Evolutionary conservation across 2,329 filamentous ascomycete species (phyloP), one percentile per base, ranked within the genome.

Genomic region (Aspergillus sp.): DNA sequence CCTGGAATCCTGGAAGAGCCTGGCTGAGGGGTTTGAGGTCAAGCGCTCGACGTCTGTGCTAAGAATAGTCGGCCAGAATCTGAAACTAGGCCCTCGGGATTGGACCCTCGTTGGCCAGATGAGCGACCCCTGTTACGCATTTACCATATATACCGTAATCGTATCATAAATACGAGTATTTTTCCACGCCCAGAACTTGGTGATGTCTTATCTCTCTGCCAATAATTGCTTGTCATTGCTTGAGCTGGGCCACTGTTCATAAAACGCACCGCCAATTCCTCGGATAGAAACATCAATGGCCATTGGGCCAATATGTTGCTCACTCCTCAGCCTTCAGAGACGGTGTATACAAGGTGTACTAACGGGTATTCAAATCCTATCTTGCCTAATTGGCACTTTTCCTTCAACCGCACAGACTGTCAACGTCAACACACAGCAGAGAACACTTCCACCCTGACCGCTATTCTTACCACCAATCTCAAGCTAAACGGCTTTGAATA

Each of bases 201-300:
- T 27, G 23, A 15, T 15, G 31, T 54, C 52, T 59, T 61, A 39
- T 54, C 40, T 47, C 44, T 57, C 49, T 59, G 56, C 59, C 56
- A 61, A 61, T 61, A 56, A 61, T 61, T 56, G 59, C 59, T 61
- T 61, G 50, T 59, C 6, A 12, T 50, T 46, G 57, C 45, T 55
- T 60, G 54, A 31, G 44, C 25, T 7, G 15, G 3, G 27, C 9
- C 27, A 31, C 35, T 37, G 46, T 35, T 48, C 17, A 37, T 37
- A 25, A 8, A 31, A 31, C 27, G 27, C 35, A 11, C 35, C 35
- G 12, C 15, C 33, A 35, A 35, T 35, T 7, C 33, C 33, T 37
- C 35, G 15, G 35, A 37, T 37, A 37, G 15, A n/a, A n/a, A n/a
- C 35, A 37, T 37, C 12, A 37, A 14, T n/a, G 27, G 27, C 27